Evolutionary conservation across 108 stramenopile genomes (phyloP).

Genomic region (Aurantiochytrium sp.): DNA sequence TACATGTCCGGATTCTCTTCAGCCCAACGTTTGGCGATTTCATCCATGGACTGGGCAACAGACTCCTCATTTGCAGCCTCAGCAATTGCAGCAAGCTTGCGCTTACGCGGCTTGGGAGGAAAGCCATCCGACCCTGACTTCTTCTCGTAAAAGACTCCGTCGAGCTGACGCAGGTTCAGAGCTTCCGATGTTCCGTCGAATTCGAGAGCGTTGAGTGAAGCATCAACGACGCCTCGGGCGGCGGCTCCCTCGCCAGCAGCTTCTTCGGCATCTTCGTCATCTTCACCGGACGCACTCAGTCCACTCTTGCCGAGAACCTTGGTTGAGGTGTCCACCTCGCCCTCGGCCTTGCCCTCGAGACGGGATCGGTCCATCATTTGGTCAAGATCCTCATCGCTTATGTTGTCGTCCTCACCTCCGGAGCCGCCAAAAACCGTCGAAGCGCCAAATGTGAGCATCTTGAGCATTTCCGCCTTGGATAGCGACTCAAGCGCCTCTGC

Average conservation of each 20-base stretch:
- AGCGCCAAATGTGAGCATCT: conserved; percentile 50
- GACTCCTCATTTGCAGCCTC: neutral
- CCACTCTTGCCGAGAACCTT: neutral
- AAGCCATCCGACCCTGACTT: neutral
- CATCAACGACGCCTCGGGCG: neutral
- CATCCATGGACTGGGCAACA: neutral
- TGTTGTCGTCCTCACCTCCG: conserved; percentile 21
- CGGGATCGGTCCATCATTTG: conserved; percentile 73
- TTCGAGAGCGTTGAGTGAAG: neutral
- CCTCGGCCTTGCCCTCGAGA: conserved; percentile 80
- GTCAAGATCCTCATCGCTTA: conserved; percentile 58
- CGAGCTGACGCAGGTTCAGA: neutral
- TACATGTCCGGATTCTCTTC: neutral
- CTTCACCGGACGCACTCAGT: conserved; percentile 86
- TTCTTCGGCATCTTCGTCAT: conserved; percentile 91
- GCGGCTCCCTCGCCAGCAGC: conserved; percentile 52
- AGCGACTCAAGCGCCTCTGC: conserved; percentile 60
- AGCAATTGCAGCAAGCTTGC: neutral
- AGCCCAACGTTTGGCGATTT: neutral
- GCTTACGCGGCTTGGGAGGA: neutral
- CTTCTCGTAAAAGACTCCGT: neutral
- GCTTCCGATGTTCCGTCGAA: neutral
- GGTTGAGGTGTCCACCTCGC: conserved; percentile 84
- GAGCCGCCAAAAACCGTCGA: conserved; percentile 46
- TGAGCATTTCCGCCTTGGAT: conserved; percentile 53